Base-by-base conservation (phyloP, 2,329 filamentous ascomycete genomes). In the Exophiala sp. region DNA sequence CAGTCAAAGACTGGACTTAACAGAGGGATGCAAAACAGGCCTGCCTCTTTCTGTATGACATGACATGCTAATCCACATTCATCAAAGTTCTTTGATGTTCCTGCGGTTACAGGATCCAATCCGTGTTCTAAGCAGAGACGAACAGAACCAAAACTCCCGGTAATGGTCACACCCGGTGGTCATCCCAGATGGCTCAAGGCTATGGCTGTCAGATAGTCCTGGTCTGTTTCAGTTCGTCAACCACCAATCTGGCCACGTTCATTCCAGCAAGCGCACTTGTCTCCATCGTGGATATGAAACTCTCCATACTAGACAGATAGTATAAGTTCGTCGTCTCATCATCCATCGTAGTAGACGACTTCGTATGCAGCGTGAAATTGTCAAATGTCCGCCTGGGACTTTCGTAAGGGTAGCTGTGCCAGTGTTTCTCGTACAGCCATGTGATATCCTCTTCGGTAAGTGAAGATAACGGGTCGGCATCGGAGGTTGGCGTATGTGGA, bases 241-340 rank as follows among this genome's bases (percentile, higher is more conserved):
- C 63, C 42, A 80, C 80, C 56, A 80, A 75, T 48, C 74, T 72
- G 13, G 73, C 73, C 47, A 78, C 72, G 53, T 83, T 82, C 64
- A 68, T 74, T 3, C 93, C 93, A 81, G 93, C 93, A 59, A 97
- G 68, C 1, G 88, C 86, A 65, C 83, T 95, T 5, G 93, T 96
- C 73, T 98, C 93, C 93, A 98, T 97, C 0, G 89, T 95, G 8
- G 86, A 93, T 59, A 97, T 94, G 65, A 98, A 96, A 59, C 85
- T 85, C 70, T 97, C 91, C 37, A 97, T 94, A 0, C 77, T 78
- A 45, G 74, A 73, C 3, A 79, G 82, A 60, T 83, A 83, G 76
- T 77, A 74, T 10, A 74, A 3, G 34, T 19, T 37, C 34, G 5
- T 16, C 18, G 13, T 3, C 7, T 22, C n/a, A 10, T n/a, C 10